Evolutionary conservation across 75 land plant genomes (phyloP), one percentile per base, ranked within the genome.

Genomic region (Selaginella moellendorffii): DNA sequence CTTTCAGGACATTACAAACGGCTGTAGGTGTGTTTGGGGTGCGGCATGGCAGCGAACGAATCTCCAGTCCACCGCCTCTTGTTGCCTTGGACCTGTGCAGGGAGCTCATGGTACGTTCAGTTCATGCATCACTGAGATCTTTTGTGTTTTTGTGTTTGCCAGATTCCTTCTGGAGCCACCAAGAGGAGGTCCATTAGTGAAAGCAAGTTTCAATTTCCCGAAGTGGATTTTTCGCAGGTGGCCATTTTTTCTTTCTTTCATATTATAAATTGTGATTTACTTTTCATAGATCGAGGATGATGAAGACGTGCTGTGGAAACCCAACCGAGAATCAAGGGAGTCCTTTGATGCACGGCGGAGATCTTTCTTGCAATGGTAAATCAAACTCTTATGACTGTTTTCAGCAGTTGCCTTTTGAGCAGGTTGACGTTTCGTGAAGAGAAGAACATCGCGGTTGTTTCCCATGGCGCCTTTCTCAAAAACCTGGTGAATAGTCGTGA

Each of bases 1-100:
- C 46, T 61, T 5, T 65, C 82, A 36, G 97, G 77, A 83, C 97
- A 22, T 78, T 92, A 80, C 97, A 92, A 69, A 92, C 97, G 24
- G 97, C 97, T 23, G 95, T 78, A 17, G 97, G 96, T 22, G 95
- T 78, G 21, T 92, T 88, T 80, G 97, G 97, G 54, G 86, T 36
- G 46, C 46, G 5, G 14, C 10, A 36, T 36, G 46, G 46, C 14
- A 36, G 46, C 14, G 46, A 36, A 36, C 46, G 46, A 36, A 80
- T 81, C 68, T 52, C 78, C 23, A 75, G 79, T 63, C 72, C 72
- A 36, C 96, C 90, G 52, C 84, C 83, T 18, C 70, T 92, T 54
- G 2, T 92, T 0, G 96, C 98, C 2, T 63, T 81, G 20, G 98
- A 92, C 66, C 67, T 68, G 31, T 92, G 98, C 65, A 76, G 98